These are phyloP conservation scores for Cercophora sp. DNA, from an alignment of 495 filamentous ascomycete genomes.

Conservation along the genomic window DNA sequence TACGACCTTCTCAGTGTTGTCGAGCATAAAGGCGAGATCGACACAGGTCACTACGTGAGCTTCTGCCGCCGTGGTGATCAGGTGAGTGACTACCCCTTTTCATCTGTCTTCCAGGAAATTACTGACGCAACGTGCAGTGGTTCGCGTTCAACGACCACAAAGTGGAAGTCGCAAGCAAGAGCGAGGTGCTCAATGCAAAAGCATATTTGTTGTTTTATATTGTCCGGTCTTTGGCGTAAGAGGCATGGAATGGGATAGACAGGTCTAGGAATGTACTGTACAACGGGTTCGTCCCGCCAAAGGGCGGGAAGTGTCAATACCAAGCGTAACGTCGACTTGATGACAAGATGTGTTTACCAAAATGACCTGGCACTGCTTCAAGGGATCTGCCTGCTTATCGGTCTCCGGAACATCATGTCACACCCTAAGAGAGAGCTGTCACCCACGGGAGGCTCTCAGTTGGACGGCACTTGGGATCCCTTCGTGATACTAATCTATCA, in stretches of 20 bases:
- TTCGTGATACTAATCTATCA: not conserved
- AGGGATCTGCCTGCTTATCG: too few species aligned
- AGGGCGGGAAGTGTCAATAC: too few species aligned
- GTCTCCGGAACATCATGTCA: too few species aligned
- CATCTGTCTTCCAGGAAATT: not conserved
- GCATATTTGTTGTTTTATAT: constrained; percentile 90
- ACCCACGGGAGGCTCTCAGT: too few species aligned
- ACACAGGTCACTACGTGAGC: constrained; percentile 83
- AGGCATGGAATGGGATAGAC: too few species aligned
- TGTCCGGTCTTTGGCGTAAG: constrained; percentile 56
- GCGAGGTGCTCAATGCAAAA: constrained; percentile 73
- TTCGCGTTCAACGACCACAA: constrained; percentile 89
- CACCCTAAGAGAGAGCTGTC: too few species aligned
- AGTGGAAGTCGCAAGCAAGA: constrained; percentile 72
- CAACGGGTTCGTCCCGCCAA: too few species aligned
- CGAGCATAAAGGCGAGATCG: constrained; percentile 82
- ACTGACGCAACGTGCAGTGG: constrained; percentile 69
- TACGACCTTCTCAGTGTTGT: constrained; percentile 84
- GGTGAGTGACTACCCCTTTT: constrained; percentile 50
- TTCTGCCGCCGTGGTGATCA: constrained; percentile 76
- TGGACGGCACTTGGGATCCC: too few species aligned
- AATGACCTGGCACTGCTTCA: too few species aligned
- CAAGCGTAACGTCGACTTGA: too few species aligned
- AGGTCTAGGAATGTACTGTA: too few species aligned
- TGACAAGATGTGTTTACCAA: too few species aligned